Percentiles rank a stretch among this genome's conserved stretches.
These are phyloP conservation scores for Cyathus striatus DNA, from an alignment of 768 basidiomycete species.

Conservation along the genomic window DNA sequence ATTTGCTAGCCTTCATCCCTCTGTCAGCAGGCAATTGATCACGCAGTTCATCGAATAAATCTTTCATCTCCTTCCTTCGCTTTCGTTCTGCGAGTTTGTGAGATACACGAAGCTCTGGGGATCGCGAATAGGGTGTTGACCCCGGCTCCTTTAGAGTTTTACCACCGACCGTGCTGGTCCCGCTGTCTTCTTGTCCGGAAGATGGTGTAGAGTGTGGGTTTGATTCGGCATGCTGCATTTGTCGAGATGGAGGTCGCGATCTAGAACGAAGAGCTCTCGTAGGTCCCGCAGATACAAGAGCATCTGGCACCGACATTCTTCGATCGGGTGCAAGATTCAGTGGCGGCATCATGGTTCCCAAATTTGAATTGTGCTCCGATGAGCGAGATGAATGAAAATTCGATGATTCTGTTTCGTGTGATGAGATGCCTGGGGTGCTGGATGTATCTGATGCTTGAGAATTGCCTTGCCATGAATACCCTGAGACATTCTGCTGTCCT, in stretches of 20 bases:
- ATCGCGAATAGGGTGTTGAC: conserved; percentile 87
- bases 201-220: conserved; percentile 34
- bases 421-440: conserved; percentile 28
- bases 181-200: conserved; percentile 39
- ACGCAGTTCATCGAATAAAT: conserved; percentile 92
- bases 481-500: conserved; percentile 55
- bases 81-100: conserved; percentile 98
- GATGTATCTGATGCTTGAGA: conserved; percentile 26
- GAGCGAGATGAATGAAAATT: conserved; percentile 34
- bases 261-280: conserved; percentile 57
- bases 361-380: conserved; percentile 42
- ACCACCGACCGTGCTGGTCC: conserved; percentile 28
- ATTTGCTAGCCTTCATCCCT: conserved; percentile 96
- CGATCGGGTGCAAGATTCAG: conserved; percentile 59
- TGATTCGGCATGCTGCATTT: conserved; percentile 38
- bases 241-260: conserved; percentile 70
- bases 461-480: conserved; percentile 69
- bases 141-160: conserved; percentile 43
- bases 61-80: conserved; percentile 98
- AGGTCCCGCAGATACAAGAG: conserved; percentile 33
- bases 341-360: conserved; percentile 49
- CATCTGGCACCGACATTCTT: conserved; percentile 73
- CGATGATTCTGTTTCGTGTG: conserved; percentile 40
- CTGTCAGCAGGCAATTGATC: conserved; percentile 90
- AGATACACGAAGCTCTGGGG: conserved; percentile 89